Evolutionary conservation across 495 filamentous ascomycete species (phyloP), one percentile per base, ranked within the genome.

Genomic region (Penicillium silybi): DNA sequence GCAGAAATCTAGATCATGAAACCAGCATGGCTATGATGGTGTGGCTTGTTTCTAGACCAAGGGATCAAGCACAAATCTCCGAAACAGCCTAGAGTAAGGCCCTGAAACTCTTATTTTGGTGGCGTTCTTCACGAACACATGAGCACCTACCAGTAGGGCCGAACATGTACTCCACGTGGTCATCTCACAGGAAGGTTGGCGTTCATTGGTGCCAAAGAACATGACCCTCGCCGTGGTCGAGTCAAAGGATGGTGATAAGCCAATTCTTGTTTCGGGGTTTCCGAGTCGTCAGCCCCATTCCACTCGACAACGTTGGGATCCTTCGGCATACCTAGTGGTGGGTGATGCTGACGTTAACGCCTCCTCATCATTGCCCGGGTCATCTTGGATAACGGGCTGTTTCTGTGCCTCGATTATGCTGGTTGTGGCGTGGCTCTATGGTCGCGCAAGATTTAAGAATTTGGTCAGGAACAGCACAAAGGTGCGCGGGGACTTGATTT

Each of bases 201-300:
- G 82, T 29, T 75, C 44, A 27, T 63, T 52, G 32, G 63, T 72
- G 22, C 65, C 72, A 2, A 71, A 59, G 35, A 80, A 82, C 1
- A 76, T 77, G 6, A 80, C 69, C 46, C 66, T 67, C 41, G 80
- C 67, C 11, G 74, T 79, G 63, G 80, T 68, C 4, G 64, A 26
- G 13, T 67, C 68, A 16, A 81, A 86, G 70, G 52, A 76, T 68
- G 0, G 88, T 80, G 48, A 85, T 74, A 0, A 80, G 59, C 80
- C 82, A 87, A 63, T 89, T 89, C 41, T 74, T 66, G 17, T 64
- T 46, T 5, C 52, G 46, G 0, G 74, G 57, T 83, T 35, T 73
- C 61, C 0, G 81, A 77, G 57, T 85, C 81, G 46, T 81, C 20
- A 23, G 45, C 29, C 25, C 45, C 45, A 37, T 47, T 37, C 29